Base-by-base conservation (phyloP, 805 yeast genomes). In the Candida peoriensis region DNA sequence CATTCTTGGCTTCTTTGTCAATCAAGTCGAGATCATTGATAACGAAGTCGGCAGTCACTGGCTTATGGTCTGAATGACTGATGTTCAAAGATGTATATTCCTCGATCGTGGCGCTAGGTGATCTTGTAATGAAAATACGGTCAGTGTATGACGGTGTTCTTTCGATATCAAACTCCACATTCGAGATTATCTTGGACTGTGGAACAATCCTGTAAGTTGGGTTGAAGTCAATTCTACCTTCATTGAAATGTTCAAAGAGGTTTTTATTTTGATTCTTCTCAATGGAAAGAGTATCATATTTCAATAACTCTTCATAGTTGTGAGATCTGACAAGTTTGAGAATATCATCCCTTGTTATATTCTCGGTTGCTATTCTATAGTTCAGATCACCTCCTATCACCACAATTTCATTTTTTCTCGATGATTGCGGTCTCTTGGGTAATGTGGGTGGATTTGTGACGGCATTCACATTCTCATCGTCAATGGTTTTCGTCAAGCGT, bases 141-240 rank as follows among this genome's bases (percentile, higher is more conserved):
- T 77, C 84, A 0, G 82, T 76, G 48, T 76, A 77, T 1, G 81
- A 72, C 0, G 84, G 82, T 6, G 59, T 53, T 31, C 82, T 57
- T 14, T 48, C 54, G 4, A 46, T 28, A 33, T 63, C 64, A 28
- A 52, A 54, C 26, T 55, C 50, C 6, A 48, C 41, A 22, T 34
- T 30, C 21, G 46, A 34, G 30, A 32, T 43, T 14, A 68, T 57
- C 46, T 75, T 76, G n/a, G n/a, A n/a, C n/a, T n/a, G n/a, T n/a
- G n/a, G n/a, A n/a, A n/a, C n/a, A n/a, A n/a, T n/a, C n/a, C n/a
- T n/a, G 48, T 71, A 77, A 2, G 81, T 74, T 1, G 84, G 84
- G 2, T 67, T 55, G 48, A 77, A 77, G 1, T 42, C 32, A 15
- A 78, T 66, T 2, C 47, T 44, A 2, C 69, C 67, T 47, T 77